Evolutionary conservation across 345 rosid genomes (phyloP), one percentile per base, ranked within the genome.

Genomic region (Bruguiera gymnorhiza): DNA sequence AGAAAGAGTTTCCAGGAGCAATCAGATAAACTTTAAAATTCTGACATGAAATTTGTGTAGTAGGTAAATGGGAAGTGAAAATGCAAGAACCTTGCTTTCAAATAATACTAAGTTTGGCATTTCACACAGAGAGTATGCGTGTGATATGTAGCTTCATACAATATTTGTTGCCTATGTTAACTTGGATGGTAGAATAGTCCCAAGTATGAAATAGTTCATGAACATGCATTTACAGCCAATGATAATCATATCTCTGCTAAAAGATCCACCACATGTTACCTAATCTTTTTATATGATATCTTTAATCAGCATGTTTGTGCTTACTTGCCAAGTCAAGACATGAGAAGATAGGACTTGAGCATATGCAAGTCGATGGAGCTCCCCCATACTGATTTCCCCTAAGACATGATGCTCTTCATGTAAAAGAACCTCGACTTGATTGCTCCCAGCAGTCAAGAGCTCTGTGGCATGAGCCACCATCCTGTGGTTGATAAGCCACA

Each of bases 321-420:
- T 83, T 79, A 93, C 98, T 81, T 93, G 99, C 97, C 99, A 95
- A 60, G 97, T 95, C 80, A 92, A 85, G 23, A 83, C 80, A 84
- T 92, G 97, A 62, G 98, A 87, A 65, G 94, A 86, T 63, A 95
- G 84, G 77, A 95, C 92, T 95, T 90, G 97, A 73, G 97, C 99
- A 81, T 92, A 92, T 70, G 80, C 89, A 79, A 95, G 89, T 53
- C 97, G 89, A 75, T 90, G 87, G 63, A 95, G 99, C 80, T 90
- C 98, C 83, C 87, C 92, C 69, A 95, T 72, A 80, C 83, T 88
- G 67, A 90, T 88, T 72, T 84, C 97, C 60, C 97, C 97, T 72
- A 95, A 74, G 66, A 83, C 80, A 72, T 73, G 72, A 69, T 51
- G 83, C 75, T 95, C 97, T 81, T 95, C 91, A 69, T 81, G 90